Evolutionary conservation across 140 eudicot genomes (phyloP).

Genomic region (Anethum foeniculum): DNA sequence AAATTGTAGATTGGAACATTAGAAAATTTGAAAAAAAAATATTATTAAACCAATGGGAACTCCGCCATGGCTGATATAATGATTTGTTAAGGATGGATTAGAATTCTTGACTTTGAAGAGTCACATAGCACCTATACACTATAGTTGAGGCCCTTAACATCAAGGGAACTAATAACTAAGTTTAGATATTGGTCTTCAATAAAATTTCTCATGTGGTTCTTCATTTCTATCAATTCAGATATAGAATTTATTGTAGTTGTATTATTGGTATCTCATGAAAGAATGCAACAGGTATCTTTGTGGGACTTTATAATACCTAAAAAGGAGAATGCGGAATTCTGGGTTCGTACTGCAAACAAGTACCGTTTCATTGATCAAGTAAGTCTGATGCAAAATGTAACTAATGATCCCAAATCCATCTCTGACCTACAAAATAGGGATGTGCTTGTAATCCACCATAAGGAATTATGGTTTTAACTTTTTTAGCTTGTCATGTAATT

Average conservation of each 20-base stretch:
- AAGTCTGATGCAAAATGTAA: background rate
- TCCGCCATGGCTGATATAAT: background rate
- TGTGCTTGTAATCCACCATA: background rate
- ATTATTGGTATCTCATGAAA: background rate
- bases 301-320: constrained; percentile 82
- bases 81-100: background rate
- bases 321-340: constrained; percentile 59
- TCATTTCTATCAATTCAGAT: background rate
- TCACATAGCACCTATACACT: background rate
- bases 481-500: background rate
- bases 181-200: background rate
- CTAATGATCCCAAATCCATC: background rate
- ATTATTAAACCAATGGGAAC: background rate
- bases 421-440: background rate
- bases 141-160: background rate
- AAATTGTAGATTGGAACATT: background rate
- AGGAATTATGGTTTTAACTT: background rate
- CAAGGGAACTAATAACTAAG: background rate
- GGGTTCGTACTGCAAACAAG: constrained; percentile 62
- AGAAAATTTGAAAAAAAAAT: background rate
- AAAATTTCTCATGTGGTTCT: background rate
- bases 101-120: background rate
- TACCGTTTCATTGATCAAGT: constrained; percentile 90
- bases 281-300: constrained; percentile 53
- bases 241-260: background rate